Conservation (phyloP, 2,329 filamentous ascomycete genomes). For the Stylonectria norvegica region DNA sequence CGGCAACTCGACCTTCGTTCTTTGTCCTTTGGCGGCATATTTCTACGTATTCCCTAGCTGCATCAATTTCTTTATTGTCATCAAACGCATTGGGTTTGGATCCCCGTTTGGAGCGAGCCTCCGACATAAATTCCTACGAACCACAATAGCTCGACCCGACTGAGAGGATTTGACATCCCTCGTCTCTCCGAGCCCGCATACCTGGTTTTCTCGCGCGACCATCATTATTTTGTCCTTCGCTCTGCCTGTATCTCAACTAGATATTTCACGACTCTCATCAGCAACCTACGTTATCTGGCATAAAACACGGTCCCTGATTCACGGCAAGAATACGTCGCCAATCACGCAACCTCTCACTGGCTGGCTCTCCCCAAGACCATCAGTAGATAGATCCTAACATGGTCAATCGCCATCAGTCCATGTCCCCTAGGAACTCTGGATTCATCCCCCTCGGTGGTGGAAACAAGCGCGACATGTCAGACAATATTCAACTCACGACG, state of each 20-base stretch:
- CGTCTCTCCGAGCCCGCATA: constrained; percentile 11
- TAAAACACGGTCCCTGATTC: constrained; percentile 12
- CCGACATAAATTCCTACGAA: constrained; percentile 17
- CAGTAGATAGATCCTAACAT: constrained; percentile 18
- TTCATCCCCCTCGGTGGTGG: constrained; percentile 43
- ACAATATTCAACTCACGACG: constrained; percentile 53
- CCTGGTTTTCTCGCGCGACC: constrained; percentile 15
- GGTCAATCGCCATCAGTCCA: constrained; percentile 29
- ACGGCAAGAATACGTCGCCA: constrained; percentile 10
- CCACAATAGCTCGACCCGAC: no score
- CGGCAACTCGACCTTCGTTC: constrained; percentile 21
- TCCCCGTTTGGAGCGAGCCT: constrained; percentile 25
- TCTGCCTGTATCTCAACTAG: constrained; percentile 11
- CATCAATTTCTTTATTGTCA: constrained; percentile 19
- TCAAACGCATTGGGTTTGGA: constrained; percentile 20
- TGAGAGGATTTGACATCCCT: constrained; percentile 27
- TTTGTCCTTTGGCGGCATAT: constrained; percentile 14
- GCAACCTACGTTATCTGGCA: constrained; percentile 9
- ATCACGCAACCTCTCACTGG: constrained; percentile 3
- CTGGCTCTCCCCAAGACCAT: constrained; percentile 22
- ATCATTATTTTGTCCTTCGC: constrained; percentile 12
- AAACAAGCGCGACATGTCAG: constrained; percentile 32
- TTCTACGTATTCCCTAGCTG: constrained; percentile 17
- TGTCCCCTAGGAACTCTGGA: constrained; percentile 39
- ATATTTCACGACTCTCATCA: constrained; percentile 9